Evolutionary conservation across 2,329 filamentous ascomycete genomes (phyloP).

Genomic region (Cladosporium velox): DNA sequence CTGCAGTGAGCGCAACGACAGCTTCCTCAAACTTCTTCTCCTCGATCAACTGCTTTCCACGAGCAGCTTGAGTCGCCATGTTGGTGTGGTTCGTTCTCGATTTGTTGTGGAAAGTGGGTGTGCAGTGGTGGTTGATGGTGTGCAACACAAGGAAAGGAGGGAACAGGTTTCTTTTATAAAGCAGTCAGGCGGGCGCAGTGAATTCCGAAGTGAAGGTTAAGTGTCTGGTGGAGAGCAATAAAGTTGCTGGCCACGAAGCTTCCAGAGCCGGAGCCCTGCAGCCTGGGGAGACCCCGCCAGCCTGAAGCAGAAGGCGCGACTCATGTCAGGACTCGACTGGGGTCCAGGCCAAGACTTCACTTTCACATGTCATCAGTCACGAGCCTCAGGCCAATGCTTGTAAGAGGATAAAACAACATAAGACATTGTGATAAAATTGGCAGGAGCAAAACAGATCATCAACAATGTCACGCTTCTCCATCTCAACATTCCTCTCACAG

Average conservation of each 20-base stretch:
- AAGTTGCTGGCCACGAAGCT: neutral
- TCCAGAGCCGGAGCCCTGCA: neutral
- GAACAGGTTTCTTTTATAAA: neutral
- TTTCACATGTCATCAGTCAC: slow-evolving; percentile 14
- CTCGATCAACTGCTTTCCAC: slow-evolving; percentile 64
- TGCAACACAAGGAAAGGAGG: neutral
- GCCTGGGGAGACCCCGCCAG: slow-evolving; percentile 7
- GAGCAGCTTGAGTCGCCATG: slow-evolving; percentile 55
- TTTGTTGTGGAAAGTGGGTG: neutral
- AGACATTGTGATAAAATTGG: neutral
- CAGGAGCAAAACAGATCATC: neutral
- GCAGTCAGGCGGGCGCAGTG: neutral
- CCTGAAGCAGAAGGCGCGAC: neutral
- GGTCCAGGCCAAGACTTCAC: slow-evolving; percentile 2
- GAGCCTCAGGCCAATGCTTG: neutral
- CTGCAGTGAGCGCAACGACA: slow-evolving; percentile 67
- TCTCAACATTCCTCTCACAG: slow-evolving; percentile 49
- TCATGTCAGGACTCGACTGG: neutral
- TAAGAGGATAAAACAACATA: neutral
- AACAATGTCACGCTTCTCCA: slow-evolving; percentile 48
- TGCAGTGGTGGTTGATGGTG: neutral
- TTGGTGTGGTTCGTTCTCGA: slow-evolving; percentile 5
- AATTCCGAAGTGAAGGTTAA: too few species aligned
- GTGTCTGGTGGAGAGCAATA: neutral
- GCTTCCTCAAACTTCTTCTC: slow-evolving; percentile 66